Evolutionary conservation across 495 filamentous ascomycete species (phyloP).

Genomic region (Aspergillus coremiiformis): DNA sequence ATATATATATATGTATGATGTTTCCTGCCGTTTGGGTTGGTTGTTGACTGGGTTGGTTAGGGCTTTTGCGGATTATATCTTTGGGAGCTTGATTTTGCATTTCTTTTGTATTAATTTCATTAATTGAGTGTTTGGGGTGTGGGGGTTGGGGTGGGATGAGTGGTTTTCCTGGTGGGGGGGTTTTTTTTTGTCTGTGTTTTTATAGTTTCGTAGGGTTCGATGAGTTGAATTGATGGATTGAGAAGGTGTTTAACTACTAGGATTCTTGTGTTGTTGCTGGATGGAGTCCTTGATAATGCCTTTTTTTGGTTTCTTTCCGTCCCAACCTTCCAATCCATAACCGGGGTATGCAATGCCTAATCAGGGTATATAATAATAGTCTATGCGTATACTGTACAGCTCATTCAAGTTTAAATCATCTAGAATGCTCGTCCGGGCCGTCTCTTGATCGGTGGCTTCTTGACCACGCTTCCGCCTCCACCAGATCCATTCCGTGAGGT

Average conservation of each 20-base stretch:
- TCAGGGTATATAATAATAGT: constrained; percentile 1
- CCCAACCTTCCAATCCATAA: background rate
- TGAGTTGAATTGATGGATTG: background rate
- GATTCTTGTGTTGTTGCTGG: background rate
- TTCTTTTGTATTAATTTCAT: constrained; percentile 99
- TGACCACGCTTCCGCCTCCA: constrained; percentile 40
- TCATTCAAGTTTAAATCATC: background rate
- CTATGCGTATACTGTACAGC: constrained; percentile 1
- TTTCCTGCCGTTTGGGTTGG: background rate
- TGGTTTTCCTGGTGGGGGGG: background rate
- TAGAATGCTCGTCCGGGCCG: constrained; percentile 49
- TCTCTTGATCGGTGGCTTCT: constrained; percentile 51
- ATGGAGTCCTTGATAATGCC: background rate
- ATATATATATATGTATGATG: background rate
- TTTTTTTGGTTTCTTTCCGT: background rate
- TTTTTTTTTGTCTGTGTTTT: background rate
- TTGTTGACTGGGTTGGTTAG: constrained; percentile 32
- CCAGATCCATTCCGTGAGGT: constrained; percentile 43
- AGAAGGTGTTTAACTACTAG: background rate
- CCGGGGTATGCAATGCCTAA: background rate
- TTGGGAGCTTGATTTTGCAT: constrained; percentile 90
- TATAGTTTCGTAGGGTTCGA: background rate
- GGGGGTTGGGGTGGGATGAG: constrained; percentile 1
- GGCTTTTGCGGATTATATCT: constrained; percentile 94
- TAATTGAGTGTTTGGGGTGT: constrained; percentile 52